Percentiles rank a stretch among this genome's conserved stretches.
These are phyloP conservation scores for Trichoderma cornu-damae DNA, from an alignment of 2,329 filamentous ascomycete genomes.

Conservation along the genomic window DNA sequence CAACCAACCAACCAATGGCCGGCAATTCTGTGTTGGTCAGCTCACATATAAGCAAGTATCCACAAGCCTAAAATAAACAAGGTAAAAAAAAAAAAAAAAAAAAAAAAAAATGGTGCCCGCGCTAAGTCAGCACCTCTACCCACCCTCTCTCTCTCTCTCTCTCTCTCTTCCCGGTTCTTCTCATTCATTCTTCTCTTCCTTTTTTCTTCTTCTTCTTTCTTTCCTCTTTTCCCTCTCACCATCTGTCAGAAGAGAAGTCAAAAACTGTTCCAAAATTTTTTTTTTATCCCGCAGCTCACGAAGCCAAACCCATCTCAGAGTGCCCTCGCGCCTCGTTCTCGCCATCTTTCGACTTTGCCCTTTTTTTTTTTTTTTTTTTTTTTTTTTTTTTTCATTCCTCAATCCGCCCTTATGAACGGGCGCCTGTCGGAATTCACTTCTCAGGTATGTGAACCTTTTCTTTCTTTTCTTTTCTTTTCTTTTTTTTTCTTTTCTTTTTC, in stretches of 20 bases:
- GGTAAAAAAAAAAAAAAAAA: not conserved
- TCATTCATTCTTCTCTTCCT: slow-evolving; percentile 10
- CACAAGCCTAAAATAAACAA: too few species aligned
- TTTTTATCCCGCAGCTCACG: not conserved
- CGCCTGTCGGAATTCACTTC: slow-evolving; percentile 80
- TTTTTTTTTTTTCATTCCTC: slow-evolving; percentile 28
- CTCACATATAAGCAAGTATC: not conserved
- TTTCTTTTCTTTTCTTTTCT: not conserved
- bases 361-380: too few species aligned
- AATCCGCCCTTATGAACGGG: slow-evolving; percentile 77
- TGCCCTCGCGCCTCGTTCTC: slow-evolving; percentile 20
- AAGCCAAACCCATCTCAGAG: slow-evolving; percentile 9
- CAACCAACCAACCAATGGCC: slow-evolving; percentile 3
- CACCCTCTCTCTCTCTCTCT: slow-evolving; percentile 19
- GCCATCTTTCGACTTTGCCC: slow-evolving; percentile 19
- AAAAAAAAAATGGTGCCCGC: slow-evolving; percentile 3
- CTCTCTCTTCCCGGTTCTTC: not conserved
- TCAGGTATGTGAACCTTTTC: slow-evolving; percentile 54
- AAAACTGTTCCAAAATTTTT: not conserved
- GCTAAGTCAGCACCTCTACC: slow-evolving; percentile 4
- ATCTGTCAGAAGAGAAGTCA: slow-evolving; percentile 18
- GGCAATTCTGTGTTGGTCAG: slow-evolving; percentile 5
- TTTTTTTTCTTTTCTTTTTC: too few species aligned
- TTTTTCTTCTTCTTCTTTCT: slow-evolving; percentile 1
- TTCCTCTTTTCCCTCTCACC: not conserved